Evolutionary conservation across 768 basidiomycete genomes (phyloP).

Genomic region (Mycena sanguinolenta): DNA sequence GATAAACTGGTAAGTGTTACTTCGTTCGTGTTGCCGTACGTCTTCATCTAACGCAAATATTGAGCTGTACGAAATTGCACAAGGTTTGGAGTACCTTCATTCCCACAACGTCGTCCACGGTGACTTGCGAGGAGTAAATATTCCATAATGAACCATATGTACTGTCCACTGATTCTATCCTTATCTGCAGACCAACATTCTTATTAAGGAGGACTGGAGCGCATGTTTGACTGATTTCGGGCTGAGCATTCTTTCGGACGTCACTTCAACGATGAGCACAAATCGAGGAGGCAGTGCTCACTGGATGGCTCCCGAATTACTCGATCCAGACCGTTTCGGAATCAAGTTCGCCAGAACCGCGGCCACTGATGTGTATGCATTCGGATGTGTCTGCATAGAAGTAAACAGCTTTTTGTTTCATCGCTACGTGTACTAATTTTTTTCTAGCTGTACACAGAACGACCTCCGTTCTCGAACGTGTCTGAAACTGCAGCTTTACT

Average conservation of each 20-base stretch:
- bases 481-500: conserved; percentile 18
- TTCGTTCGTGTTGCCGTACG: too few relatives aligned
- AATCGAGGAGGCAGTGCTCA: conserved; percentile 1
- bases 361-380: conserved; percentile 43
- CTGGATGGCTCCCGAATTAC: conserved; percentile 10
- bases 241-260: conserved; percentile 9
- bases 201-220: conserved; percentile 10
- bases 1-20: conserved; percentile 32
- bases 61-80: conserved; percentile 36
- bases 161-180: too few relatives aligned
- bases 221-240: conserved; percentile 18
- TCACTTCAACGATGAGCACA: background rate
- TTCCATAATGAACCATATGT: too few relatives aligned
- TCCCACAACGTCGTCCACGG: background rate
- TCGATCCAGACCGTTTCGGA: background rate
- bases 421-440: background rate
- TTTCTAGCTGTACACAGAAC: conserved; percentile 17
- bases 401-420: conserved; percentile 30
- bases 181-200: background rate
- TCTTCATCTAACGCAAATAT: background rate
- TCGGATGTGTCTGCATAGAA: conserved; percentile 51
- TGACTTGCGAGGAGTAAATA: background rate
- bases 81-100: background rate
- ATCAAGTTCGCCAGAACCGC: background rate
- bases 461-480: conserved; percentile 17